Percentiles rank a stretch among this genome's conserved stretches.
Evolutionary conservation across 257 asterid genomes (phyloP).

Genomic region (Solanum piurae): DNA sequence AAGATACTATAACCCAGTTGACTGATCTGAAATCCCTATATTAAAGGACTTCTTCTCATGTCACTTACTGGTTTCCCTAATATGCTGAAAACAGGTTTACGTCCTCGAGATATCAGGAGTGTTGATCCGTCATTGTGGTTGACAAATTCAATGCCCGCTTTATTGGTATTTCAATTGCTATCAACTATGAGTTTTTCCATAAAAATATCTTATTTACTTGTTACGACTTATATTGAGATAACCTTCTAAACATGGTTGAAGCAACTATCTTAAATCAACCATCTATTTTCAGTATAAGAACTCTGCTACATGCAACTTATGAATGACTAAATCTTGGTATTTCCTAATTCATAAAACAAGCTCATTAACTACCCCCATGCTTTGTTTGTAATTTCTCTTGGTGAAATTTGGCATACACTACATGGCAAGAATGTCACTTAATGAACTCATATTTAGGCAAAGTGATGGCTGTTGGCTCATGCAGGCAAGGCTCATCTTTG

Average conservation of each 20-base stretch:
- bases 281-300: not conserved
- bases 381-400: not conserved
- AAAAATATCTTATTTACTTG: not conserved
- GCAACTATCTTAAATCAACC: not conserved
- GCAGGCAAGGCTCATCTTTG: not conserved
- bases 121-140: constrained; percentile 99
- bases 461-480: not conserved
- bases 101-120: constrained; percentile 94
- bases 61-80: not conserved
- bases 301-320: not conserved
- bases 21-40: not conserved
- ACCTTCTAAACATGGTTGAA: not conserved
- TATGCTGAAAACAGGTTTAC: constrained; percentile 47
- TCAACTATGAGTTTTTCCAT: not conserved
- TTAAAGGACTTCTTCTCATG: not conserved
- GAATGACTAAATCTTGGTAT: not conserved
- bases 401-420: not conserved
- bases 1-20: not conserved
- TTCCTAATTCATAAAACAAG: not conserved
- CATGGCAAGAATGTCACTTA: not conserved
- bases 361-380: not conserved
- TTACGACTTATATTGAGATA: not conserved
- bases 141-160: constrained; percentile 91
- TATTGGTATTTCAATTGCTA: constrained; percentile 41
- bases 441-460: not conserved